Base-by-base conservation (phyloP, 768 basidiomycete genomes). In the Leccinellum rugosiceps region DNA sequence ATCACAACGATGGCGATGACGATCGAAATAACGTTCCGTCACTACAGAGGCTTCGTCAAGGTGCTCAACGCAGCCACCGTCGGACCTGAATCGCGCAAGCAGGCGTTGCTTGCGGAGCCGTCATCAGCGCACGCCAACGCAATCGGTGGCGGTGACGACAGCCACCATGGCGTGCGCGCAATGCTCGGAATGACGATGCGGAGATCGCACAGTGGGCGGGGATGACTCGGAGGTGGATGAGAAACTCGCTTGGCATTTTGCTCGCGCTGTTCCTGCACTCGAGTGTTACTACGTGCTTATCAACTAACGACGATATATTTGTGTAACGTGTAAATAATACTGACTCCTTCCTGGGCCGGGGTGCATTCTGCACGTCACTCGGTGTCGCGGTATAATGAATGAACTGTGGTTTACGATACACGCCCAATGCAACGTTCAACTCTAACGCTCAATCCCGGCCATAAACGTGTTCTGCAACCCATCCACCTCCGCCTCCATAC, bases 1-100 rank as follows among this genome's bases (percentile, higher is more conserved):
- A 46, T 25, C 19, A 21, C 11, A 3, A 25, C 13, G 21, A 25
- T 19, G n/a, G 0, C 9, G 38, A n/a, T n/a, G 15, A 41, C 3
- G 6, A 38, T 38, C 17, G n/a, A n/a, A n/a, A n/a, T n/a, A n/a
- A n/a, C n/a, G 28, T 28, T n/a, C n/a, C 8, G 47, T 30, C 8
- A 11, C 11, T n/a, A 15, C 48, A 62, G 86, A 26, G 80, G 82
- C 1, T 67, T 87, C 28, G 73, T 86, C 19, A 84, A 80, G 66
- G 82, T 77, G 0, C 67, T 83, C 46, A 72, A 70, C 41, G 76
- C 82, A 1, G 68, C 83, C 13, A 78, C 78, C 0, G 78, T 81
- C 51, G 58, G 59, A 7, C 15, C 58, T 1, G 55, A 62, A 32
- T 46, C 68, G 1, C 34, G 34, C 28, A 53, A 63, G 25, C 45